phyloP scores from a whole-genome alignment of 495 filamentous ascomycete genomes.

The Amphirosellinia nigrospora region DNA sequence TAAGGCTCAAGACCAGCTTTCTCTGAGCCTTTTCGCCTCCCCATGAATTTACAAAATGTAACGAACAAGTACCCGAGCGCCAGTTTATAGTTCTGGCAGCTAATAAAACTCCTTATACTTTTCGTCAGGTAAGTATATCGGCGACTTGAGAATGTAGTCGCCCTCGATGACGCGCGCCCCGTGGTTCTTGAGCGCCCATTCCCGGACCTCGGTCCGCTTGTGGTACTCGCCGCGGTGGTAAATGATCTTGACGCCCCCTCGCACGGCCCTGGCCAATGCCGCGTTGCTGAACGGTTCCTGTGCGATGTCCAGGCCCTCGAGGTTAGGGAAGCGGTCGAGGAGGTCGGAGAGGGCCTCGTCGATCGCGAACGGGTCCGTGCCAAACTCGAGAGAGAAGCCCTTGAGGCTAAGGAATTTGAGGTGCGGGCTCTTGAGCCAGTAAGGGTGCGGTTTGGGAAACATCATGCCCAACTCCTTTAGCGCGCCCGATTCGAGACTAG shows the following conservation, averaged over 20 bases:
- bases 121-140: conserved; percentile 13
- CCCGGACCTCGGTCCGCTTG: conserved; percentile 11
- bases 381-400: conserved; percentile 15
- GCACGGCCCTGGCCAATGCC: conserved; percentile 28
- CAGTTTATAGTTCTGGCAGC: background rate
- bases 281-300: conserved; percentile 28
- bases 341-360: conserved; percentile 24
- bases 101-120: background rate
- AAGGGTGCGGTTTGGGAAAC: conserved; percentile 5
- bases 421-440: conserved; percentile 33
- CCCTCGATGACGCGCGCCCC: conserved; percentile 21
- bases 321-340: conserved; percentile 33
- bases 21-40: too few relatives aligned
- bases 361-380: background rate
- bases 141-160: conserved; percentile 21
- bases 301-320: conserved; percentile 31
- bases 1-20: too few relatives aligned
- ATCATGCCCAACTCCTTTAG: conserved; percentile 31
- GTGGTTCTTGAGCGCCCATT: conserved; percentile 31
- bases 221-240: conserved; percentile 23
- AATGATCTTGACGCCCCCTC: conserved; percentile 29
- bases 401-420: conserved; percentile 32
- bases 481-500: conserved; percentile 35
- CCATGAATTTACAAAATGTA: background rate
- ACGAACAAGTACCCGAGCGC: background rate